Percentiles rank a stretch among this genome's conserved stretches.
Conservation (phyloP, 306 rosid species). For the Ochetophila trinervis region DNA sequence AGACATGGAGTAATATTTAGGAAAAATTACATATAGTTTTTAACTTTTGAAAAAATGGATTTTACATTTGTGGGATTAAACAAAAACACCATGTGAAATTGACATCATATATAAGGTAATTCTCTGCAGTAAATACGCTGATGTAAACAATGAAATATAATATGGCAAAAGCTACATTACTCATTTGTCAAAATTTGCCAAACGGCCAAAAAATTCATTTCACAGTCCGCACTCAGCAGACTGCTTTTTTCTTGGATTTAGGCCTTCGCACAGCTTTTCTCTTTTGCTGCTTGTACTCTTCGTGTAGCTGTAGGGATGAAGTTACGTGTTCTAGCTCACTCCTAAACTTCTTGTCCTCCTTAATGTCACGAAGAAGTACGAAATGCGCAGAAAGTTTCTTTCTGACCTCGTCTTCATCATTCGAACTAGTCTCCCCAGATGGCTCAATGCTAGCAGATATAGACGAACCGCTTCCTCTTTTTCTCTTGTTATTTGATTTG, state of each 20-base stretch:
- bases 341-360: conserved; percentile 73
- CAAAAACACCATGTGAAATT: too few relatives aligned
- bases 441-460: conserved; percentile 28
- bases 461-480: conserved; percentile 34
- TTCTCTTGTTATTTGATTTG: conserved; percentile 51
- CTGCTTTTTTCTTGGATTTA: conserved; percentile 15
- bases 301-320: conserved; percentile 49
- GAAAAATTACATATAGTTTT: too few relatives aligned
- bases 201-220: conserved; percentile 3
- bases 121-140: too few relatives aligned
- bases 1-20: too few relatives aligned
- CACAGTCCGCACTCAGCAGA: too few relatives aligned
- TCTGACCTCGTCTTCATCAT: conserved; percentile 52
- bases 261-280: conserved; percentile 19
- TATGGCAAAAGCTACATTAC: neutral
- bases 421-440: conserved; percentile 22
- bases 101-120: too few relatives aligned
- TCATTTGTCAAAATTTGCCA: conserved; percentile 1
- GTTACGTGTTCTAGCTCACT: conserved; percentile 52
- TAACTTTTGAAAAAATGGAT: too few relatives aligned
- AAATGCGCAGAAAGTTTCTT: conserved; percentile 63
- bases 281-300: conserved; percentile 67
- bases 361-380: conserved; percentile 57
- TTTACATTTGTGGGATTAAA: too few relatives aligned
- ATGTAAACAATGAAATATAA: neutral